Evolutionary conservation across 1,139 yeast genomes (phyloP), one percentile per base, ranked within the genome.

Genomic region (Saccharomyces hybrid): DNA sequence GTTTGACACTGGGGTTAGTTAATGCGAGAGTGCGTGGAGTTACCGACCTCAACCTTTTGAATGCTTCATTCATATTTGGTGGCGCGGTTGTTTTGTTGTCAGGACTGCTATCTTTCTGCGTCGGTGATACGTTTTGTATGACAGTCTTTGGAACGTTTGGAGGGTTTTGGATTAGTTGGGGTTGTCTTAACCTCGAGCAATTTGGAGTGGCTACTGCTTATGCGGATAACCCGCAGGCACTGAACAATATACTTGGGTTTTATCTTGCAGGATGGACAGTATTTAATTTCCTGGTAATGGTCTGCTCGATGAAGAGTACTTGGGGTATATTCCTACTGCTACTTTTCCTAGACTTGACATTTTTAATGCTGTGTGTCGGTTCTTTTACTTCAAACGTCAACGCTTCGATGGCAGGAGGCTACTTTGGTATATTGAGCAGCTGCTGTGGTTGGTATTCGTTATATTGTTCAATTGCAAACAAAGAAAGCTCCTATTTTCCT

Each of bases 161-260:
- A 47, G 86, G 86, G 3, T 85, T 84, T 70, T 85, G 89, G 86
- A 71, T 83, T 53, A 73, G 84, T 16, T 83, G 78, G 64, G 82
- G 83, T 9, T 79, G 83, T 34, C 75, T 83, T 42, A 66, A 79
- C 54, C 70, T 78, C 55, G 77, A 80, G 49, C 73, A 75, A 44
- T 84, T 84, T 68, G 82, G 80, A 11, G 78, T 83, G 51, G 65
- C 71, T 2, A 72, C 73, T 4, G 77, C 83, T 27, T 84, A 84
- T 62, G 70, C 69, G 0, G 71, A 71, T 7, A 78, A 74, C 48
- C 57, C 64, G 9, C 46, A 54, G 41, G 60, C 61, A 63, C 73
- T 79, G 50, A 67, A 65, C 9, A 77, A 77, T 59, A 84, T 84
- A 1, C 64, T 80, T 56, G 88, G 83, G 0, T 75, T 81, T 61